These are phyloP conservation scores for Pleurozium schreberi DNA, from an alignment of 225 moss, liverwort and hornwort genomes.

Conservation along the genomic window DNA sequence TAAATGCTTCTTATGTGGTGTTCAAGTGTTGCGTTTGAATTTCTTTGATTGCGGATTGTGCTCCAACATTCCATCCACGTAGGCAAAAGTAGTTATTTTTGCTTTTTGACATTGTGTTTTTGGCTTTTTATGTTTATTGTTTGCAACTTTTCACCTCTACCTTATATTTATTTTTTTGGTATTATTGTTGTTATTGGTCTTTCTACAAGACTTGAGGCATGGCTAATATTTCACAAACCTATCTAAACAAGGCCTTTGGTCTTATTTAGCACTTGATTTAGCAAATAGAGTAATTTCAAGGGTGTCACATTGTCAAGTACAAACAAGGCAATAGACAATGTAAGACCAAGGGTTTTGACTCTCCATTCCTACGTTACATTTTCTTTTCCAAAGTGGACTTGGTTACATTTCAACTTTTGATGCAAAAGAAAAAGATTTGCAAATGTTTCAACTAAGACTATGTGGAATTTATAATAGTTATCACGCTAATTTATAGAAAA, in stretches of 20 bases:
- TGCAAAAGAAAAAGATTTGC: not conserved
- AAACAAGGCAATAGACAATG: not conserved
- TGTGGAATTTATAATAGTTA: too few relatives aligned
- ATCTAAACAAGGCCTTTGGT: not conserved
- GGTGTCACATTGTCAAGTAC: not conserved
- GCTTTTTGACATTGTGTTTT: not conserved
- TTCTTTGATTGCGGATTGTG: not conserved
- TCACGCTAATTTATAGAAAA: not conserved
- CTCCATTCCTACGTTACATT: not conserved
- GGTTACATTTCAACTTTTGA: not conserved
- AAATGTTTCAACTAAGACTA: not conserved
- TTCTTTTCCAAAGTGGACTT: not conserved
- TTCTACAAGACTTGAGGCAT: too few relatives aligned
- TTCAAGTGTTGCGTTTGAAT: not conserved
- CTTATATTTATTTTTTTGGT: not conserved
- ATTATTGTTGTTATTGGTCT: not conserved
- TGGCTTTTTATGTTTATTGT: not conserved
- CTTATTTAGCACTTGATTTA: not conserved
- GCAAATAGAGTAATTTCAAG: not conserved
- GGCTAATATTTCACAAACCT: not conserved
- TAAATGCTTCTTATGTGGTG: not conserved
- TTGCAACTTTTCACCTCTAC: not conserved
- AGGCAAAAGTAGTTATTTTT: not conserved
- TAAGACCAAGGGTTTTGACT: not conserved
- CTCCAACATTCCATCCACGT: rapidly evolving